Evolutionary conservation across 176 grass and related monocot genomes (phyloP), one percentile per base, ranked within the genome.

Genomic region (Chrysopogon serrulatus): DNA sequence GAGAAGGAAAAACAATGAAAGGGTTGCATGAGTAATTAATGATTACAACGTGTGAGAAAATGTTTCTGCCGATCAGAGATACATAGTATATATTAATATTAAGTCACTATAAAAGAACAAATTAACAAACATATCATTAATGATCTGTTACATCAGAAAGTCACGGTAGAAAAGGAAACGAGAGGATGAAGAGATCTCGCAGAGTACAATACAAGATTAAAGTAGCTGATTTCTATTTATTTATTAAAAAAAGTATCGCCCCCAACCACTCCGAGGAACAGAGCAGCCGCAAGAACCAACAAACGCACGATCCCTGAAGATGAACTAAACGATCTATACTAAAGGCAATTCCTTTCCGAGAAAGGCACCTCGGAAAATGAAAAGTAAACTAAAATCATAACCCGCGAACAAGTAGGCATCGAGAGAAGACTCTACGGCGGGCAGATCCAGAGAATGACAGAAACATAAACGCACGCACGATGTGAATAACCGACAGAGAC

Each of bases 371-470:
- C 12, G 11, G 43, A 56, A 44, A 3, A 80, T 8, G 42, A 24
- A 44, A 43, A 49, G 47, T 42, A 47, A 44, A 4, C 41, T 42
- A 26, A 15, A 71, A 8, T 73, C 23, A 7, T 53, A 57, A 67
- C 63, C 30, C 30, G 33, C 5, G 11, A 42, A 14, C 28, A 35
- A 14, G 27, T 18, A 71, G 24, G 24, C 53, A 23, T 62, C 65
- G 19, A 17, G 51, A 80, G 65, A 51, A 71, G 28, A 41, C 16
- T 28, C 8, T 33, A 34, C 47, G 42, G 31, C 34, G n/a, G 32
- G 61, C 59, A 56, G 6, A 85, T 84, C 71, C 59, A 73, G n/a
- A n/a, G n/a, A n/a, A n/a, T n/a, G n/a, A n/a, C 57, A 32, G 19
- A 34, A 79, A 26, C 24, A 24, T 1, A 39, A 11, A 28, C n/a